Evolutionary conservation across 345 rosid species (phyloP).

Genomic region (Corchorus olitorius): DNA sequence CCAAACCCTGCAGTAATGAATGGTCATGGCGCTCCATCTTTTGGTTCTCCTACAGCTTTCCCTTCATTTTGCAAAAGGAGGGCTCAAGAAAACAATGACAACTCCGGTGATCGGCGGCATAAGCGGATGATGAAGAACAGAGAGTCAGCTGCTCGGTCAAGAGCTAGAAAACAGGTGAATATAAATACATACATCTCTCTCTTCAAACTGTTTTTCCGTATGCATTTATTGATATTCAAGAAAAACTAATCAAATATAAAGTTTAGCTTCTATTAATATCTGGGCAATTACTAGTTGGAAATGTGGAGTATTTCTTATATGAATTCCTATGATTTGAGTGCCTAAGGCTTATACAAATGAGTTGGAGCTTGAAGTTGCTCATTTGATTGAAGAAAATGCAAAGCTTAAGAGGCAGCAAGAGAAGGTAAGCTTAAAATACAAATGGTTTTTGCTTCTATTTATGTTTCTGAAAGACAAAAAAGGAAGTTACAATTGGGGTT

Average conservation of each 20-base stretch:
- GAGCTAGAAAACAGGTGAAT: slow-evolving; percentile 61
- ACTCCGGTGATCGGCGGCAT: slow-evolving; percentile 33
- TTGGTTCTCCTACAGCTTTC: slow-evolving; percentile 22
- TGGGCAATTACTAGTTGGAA: neutral
- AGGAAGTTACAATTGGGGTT: neutral
- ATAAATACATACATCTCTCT: no score
- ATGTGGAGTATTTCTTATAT: neutral
- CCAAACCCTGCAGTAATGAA: neutral
- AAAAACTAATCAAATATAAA: no score
- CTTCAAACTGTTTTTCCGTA: no score
- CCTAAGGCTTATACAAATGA: slow-evolving; percentile 55
- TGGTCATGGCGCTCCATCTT: neutral
- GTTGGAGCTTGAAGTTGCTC: slow-evolving; percentile 45
- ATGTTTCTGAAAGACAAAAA: neutral
- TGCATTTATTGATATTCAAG: no score
- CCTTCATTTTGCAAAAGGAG: slow-evolving; percentile 24
- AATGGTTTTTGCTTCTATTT: neutral
- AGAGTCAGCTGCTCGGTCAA: slow-evolving; percentile 66
- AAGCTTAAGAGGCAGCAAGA: slow-evolving; percentile 44
- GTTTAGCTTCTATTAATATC: neutral
- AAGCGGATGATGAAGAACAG: slow-evolving; percentile 64
- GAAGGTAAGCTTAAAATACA: no score
- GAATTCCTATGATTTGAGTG: neutral
- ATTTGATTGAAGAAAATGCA: slow-evolving; percentile 51
- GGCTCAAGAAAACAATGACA: slow-evolving; percentile 24